Conservation (phyloP, 2,329 filamentous ascomycete species). For the Cordyceps farinosa region DNA sequence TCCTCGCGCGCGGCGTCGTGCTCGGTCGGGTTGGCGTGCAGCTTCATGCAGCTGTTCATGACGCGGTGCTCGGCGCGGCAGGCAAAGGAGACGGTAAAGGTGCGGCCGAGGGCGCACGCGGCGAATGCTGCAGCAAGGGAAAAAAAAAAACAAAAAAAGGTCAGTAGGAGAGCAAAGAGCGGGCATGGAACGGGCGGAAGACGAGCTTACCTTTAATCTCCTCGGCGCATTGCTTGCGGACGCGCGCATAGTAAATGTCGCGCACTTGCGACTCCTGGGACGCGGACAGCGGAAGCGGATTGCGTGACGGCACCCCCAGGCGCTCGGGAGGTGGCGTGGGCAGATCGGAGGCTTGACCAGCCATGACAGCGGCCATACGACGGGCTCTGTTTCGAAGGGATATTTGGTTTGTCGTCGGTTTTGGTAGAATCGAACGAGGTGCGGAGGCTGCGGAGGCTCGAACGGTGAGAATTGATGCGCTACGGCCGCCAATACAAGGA, state of each 20-base stretch:
- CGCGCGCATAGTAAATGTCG: conserved; percentile 75
- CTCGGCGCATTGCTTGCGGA: conserved; percentile 68
- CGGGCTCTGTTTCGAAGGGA: not conserved
- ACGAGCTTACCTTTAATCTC: conserved; percentile 67
- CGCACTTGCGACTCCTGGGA: conserved; percentile 78
- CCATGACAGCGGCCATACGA: conserved; percentile 31
- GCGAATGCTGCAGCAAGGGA: conserved; percentile 69
- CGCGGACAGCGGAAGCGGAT: conserved; percentile 79
- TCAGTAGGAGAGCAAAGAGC: not conserved
- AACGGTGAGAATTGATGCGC: not conserved
- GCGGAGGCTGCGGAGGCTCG: not conserved
- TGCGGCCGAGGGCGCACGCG: conserved; percentile 80
- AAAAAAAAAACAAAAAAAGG: not conserved
- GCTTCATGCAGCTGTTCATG: conserved; percentile 94
- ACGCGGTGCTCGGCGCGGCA: conserved; percentile 74
- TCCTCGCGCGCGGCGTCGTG: conserved; percentile 87
- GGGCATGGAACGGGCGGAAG: not conserved
- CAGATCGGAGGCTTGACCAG: conserved; percentile 22
- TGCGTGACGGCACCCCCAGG: conserved; percentile 57
- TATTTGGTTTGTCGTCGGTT: not conserved
- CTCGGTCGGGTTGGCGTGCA: conserved; percentile 77
- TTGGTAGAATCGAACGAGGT: not conserved
- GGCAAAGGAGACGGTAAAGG: conserved; percentile 80
- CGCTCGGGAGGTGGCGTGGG: conserved; percentile 30
- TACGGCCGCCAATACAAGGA: not conserved